These are phyloP conservation scores for Neophaeococcomyces aloes DNA, from an alignment of 2,329 filamentous ascomycete genomes.

Conservation along the genomic window DNA sequence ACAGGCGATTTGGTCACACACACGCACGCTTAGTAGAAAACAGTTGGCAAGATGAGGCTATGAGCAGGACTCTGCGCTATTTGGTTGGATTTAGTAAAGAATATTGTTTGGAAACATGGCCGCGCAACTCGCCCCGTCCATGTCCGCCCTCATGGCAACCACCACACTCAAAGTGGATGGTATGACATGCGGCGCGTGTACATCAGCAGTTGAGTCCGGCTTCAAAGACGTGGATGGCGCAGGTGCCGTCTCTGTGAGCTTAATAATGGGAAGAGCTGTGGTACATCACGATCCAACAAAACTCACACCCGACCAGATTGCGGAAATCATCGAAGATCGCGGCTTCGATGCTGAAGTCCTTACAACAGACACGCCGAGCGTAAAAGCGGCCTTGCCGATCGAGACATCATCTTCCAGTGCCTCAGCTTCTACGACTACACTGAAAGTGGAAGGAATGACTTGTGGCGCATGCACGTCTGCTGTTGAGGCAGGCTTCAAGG, in stretches of 20 bases:
- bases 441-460: slow-evolving; percentile 80
- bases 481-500: slow-evolving; percentile 68
- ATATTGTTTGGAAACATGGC: slow-evolving; percentile 1
- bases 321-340: slow-evolving; percentile 79
- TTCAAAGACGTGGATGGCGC: slow-evolving; percentile 75
- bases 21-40: no score
- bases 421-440: slow-evolving; percentile 54
- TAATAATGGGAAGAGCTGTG: slow-evolving; percentile 94
- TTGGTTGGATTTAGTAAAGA: neutral
- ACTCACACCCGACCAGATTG: slow-evolving; percentile 63
- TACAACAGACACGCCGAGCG: slow-evolving; percentile 62
- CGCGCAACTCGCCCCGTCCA: slow-evolving; percentile 1
- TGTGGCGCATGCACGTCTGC: slow-evolving; percentile 83
- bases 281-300: slow-evolving; percentile 72
- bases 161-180: slow-evolving; percentile 86
- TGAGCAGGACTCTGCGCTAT: neutral
- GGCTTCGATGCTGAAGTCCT: slow-evolving; percentile 87
- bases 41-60: neutral
- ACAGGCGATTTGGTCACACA: no score
- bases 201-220: slow-evolving; percentile 84
- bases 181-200: slow-evolving; percentile 83
- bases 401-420: slow-evolving; percentile 3
- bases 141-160: slow-evolving; percentile 62
- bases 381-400: slow-evolving; percentile 31
- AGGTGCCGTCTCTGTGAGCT: slow-evolving; percentile 76